Conservation (phyloP, 2,329 filamentous ascomycete species). For the Talaromyces rugulosus region DNA sequence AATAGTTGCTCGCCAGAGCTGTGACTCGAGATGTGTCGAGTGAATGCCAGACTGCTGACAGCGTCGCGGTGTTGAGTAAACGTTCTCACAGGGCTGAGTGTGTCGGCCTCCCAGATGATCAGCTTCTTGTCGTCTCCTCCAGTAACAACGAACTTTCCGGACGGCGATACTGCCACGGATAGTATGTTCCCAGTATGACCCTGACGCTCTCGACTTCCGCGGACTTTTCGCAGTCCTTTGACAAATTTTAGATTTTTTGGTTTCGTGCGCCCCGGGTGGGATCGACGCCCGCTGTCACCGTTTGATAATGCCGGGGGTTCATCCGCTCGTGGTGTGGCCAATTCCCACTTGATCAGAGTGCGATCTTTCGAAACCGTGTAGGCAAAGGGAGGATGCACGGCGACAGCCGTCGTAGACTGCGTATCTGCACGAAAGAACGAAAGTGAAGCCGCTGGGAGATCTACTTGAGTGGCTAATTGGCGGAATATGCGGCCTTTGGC, state of each 20-base stretch:
- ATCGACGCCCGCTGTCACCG: conserved; percentile 59
- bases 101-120: conserved; percentile 81
- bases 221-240: conserved; percentile 38
- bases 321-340: conserved; percentile 49
- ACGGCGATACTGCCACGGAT: conserved; percentile 78
- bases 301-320: conserved; percentile 49
- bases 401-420: conserved; percentile 72
- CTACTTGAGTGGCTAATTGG: conserved; percentile 68
- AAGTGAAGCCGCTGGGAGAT: conserved; percentile 63
- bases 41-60: conserved; percentile 79
- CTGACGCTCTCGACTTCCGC: conserved; percentile 47
- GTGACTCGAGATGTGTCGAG: conserved; percentile 61
- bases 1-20: conserved; percentile 75
- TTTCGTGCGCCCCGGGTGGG: conserved; percentile 52
- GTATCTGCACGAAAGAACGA: conserved; percentile 76
- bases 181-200: conserved; percentile 79
- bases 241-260: conserved; percentile 48
- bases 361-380: conserved; percentile 89
- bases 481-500: conserved; percentile 86
- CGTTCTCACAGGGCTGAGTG: conserved; percentile 71
- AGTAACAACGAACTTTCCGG: conserved; percentile 86
- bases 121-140: conserved; percentile 80
- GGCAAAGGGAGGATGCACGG: conserved; percentile 71
- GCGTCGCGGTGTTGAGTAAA: conserved; percentile 91
- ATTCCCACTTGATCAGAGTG: conserved; percentile 81